Percentiles rank a stretch among this genome's conserved stretches.
These are phyloP conservation scores for Rasamsonia emersonii DNA, from an alignment of 2,329 filamentous ascomycete species.

Conservation along the genomic window DNA sequence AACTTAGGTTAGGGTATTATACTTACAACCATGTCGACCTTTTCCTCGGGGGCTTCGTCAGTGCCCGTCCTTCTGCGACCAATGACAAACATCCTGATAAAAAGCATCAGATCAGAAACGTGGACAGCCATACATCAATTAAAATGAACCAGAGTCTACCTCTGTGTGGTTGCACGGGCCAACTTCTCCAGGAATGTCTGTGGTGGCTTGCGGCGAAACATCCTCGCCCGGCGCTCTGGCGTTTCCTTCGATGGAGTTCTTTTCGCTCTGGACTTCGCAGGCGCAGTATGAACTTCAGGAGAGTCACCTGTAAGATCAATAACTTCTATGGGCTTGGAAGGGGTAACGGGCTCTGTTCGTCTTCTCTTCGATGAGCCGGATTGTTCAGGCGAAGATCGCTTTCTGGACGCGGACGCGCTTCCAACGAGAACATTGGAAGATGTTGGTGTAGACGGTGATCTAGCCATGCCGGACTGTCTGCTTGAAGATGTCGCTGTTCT, in stretches of 20 bases:
- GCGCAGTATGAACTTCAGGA: constrained; percentile 2
- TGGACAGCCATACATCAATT: constrained; percentile 1
- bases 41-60: constrained; percentile 40
- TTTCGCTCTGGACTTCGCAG: neutral
- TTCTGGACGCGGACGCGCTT: no score
- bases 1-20: no score
- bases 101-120: constrained; percentile 2
- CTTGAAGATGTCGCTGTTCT: no score
- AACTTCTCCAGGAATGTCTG: constrained; percentile 39
- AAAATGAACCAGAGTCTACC: constrained; percentile 15
- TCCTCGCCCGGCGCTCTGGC: constrained; percentile 31
- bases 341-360: no score
- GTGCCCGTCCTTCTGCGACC: constrained; percentile 39
- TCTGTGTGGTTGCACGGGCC: constrained; percentile 41
- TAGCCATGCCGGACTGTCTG: no score
- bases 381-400: no score
- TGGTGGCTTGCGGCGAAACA: constrained; percentile 37
- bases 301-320: constrained; percentile 5
- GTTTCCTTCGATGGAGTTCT: neutral
- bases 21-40: constrained; percentile 48
- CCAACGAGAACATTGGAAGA: no score
- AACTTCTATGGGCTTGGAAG: no score
- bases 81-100: constrained; percentile 49
- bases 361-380: no score
- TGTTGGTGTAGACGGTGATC: no score